phyloP scores from a whole-genome alignment of 306 rosid species.

The Gastrolobium bilobum region DNA sequence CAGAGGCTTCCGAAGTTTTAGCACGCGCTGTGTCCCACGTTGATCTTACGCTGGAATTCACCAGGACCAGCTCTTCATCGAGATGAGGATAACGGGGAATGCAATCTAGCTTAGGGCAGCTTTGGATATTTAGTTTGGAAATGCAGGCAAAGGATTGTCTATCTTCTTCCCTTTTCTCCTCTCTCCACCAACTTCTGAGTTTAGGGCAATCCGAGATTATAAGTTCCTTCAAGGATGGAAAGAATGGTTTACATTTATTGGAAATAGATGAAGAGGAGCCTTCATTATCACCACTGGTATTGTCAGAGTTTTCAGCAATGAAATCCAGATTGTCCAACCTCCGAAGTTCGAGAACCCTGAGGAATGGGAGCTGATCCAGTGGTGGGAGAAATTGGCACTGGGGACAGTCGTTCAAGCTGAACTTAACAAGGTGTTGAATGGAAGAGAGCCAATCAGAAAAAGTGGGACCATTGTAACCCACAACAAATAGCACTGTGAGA shows the following conservation, averaged over 20 bases:
- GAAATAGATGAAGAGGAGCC: too few species aligned
- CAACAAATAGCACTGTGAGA: neutral
- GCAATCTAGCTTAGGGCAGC: slow-evolving; percentile 35
- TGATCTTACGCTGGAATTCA: neutral
- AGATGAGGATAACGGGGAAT: slow-evolving; percentile 40
- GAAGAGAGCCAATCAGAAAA: slow-evolving; percentile 2
- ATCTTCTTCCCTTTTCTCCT: neutral
- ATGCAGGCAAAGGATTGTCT: neutral
- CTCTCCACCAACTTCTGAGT: slow-evolving; percentile 42
- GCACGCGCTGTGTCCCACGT: neutral
- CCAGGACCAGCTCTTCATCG: neutral
- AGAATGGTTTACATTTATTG: neutral
- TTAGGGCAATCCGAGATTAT: slow-evolving; percentile 8
- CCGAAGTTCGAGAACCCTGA: slow-evolving; percentile 30
- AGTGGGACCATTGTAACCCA: neutral
- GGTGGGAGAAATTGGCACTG: neutral
- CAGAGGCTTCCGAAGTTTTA: too few species aligned
- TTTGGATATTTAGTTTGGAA: neutral
- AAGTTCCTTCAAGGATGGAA: slow-evolving; percentile 38
- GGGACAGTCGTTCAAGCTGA: neutral
- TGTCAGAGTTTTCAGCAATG: neutral
- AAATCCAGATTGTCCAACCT: neutral
- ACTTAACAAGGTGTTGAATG: neutral
- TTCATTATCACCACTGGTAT: neutral
- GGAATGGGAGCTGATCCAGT: slow-evolving; percentile 1